Evolutionary conservation across 1,284 basidiomycete species (phyloP).

Genomic region (Neolentinus lepideus): DNA sequence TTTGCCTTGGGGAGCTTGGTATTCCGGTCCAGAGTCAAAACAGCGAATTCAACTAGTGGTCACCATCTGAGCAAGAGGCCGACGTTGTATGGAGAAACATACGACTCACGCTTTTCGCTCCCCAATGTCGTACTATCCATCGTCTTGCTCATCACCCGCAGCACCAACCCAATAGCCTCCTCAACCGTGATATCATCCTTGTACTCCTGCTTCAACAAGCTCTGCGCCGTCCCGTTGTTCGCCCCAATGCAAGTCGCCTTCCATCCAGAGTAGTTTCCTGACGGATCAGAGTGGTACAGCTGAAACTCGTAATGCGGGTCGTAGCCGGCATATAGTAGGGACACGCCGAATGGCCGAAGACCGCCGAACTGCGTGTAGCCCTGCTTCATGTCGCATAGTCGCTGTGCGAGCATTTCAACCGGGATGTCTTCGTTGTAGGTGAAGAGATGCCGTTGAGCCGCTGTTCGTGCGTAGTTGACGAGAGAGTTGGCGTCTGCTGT

Average conservation of each 20-base stretch:
- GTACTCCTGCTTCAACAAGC: conserved; percentile 96
- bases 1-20: conserved; percentile 83
- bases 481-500: conserved; percentile 98
- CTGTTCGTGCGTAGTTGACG: conserved; percentile 89
- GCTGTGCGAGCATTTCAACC: conserved; percentile 91
- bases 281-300: conserved; percentile 97
- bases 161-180: conserved; percentile 86
- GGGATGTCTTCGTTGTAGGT: conserved; percentile 97
- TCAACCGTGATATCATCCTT: conserved; percentile 91
- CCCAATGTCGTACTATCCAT: conserved; percentile 98
- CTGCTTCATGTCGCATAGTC: conserved; percentile 96
- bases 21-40: conserved; percentile 76
- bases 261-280: conserved; percentile 98
- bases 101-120: conserved; percentile 82
- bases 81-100: too few relatives aligned
- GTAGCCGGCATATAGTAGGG: conserved; percentile 93
- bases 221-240: conserved; percentile 93
- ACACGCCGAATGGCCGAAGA: conserved; percentile 96
- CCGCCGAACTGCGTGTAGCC: conserved; percentile 98
- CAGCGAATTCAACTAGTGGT: conserved; percentile 87
- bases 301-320: conserved; percentile 97
- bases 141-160: conserved; percentile 98
- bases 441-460: conserved; percentile 86
- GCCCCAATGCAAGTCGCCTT: conserved; percentile 98
- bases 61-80: conserved; percentile 4